Percentiles rank a stretch among this genome's conserved stretches.
Evolutionary conservation across 129 eudicot genomes (phyloP).

Genomic region (Centrapalus pauciflorus): DNA sequence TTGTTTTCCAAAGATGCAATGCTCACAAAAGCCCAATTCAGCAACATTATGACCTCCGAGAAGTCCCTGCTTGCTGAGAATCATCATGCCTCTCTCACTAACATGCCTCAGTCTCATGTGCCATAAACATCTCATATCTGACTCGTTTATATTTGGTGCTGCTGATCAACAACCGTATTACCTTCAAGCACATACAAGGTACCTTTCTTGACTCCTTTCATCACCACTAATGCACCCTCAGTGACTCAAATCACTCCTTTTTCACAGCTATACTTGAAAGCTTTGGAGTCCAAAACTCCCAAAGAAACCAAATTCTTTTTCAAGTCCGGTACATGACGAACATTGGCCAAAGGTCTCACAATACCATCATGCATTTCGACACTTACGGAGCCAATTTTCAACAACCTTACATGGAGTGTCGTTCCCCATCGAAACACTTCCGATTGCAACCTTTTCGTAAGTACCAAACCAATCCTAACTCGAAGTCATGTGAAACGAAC

Average conservation of each 20-base stretch:
- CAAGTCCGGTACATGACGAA: background rate
- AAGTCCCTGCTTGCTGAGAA: too few relatives aligned
- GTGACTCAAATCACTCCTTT: background rate
- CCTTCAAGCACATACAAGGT: too few relatives aligned
- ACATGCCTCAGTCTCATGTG: too few relatives aligned
- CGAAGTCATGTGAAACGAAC: background rate
- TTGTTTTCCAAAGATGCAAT: too few relatives aligned
- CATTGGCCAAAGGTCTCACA: background rate
- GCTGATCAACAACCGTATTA: too few relatives aligned
- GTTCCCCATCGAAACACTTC: too few relatives aligned
- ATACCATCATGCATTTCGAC: background rate
- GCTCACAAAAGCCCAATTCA: too few relatives aligned
- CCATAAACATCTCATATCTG: too few relatives aligned
- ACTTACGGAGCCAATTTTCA: background rate
- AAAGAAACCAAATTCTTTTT: background rate
- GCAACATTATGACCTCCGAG: too few relatives aligned
- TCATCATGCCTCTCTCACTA: too few relatives aligned
- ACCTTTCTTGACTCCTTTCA: too few relatives aligned
- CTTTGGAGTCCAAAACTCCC: background rate
- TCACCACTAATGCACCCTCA: background rate
- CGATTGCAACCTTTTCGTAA: background rate
- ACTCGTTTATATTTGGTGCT: too few relatives aligned
- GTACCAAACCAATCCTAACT: background rate
- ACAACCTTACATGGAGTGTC: background rate
- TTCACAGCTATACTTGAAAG: background rate